Base-by-base conservation (phyloP, 768 basidiomycete species). In the Tylopilus plumbeoviolaceoides region DNA sequence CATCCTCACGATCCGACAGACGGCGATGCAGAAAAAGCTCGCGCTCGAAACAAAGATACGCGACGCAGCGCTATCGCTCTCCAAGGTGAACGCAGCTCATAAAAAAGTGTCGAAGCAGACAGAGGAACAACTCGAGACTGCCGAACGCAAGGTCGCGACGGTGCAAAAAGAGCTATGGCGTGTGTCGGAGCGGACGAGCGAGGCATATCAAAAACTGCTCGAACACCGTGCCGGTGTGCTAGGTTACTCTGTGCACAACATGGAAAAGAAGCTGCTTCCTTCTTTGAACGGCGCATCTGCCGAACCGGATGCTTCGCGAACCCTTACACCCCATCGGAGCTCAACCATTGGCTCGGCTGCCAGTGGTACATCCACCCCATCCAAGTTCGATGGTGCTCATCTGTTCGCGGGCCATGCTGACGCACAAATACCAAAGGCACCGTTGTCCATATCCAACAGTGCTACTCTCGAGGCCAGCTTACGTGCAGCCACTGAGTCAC, bases 161-260 rank as follows among this genome's bases (percentile, higher is more conserved):
- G 81, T 83, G 3, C 86, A 91, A 69, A 80, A 76, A 54, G 92
- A 93, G 59, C 71, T 89, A 5, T 83, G 79, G 75, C 78, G 80
- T 23, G 63, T 91, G 18, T 82, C 84, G 0, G 82, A 84, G 62
- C 81, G 83, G 28, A 75, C 79, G 28, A 77, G 76, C 61, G 87
- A 88, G 43, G 73, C 89, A 8, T 72, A 81, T 50, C 79, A 76
- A 48, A 78, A 75, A 49, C 71, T 95, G 9, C 78, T 92, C 51
- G 87, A 91, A 65, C 92, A 94, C 64, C 84, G 89, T 15, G 86
- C 92, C 0, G 88, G 82, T 1, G 89, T 94, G 1, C 81, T 95
- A 14, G 85, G 86, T 33, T 75, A 80, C 53, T 83, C 85, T 3
- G 77, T 92, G 15, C 79, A 83, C 41, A 78, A 70, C 57, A 77